A percentile compares a stretch with the other conserved stretches of the same genome.
Evolutionary conservation across 495 filamentous ascomycete species (phyloP).

Genomic region (Talaromyces borbonicus): DNA sequence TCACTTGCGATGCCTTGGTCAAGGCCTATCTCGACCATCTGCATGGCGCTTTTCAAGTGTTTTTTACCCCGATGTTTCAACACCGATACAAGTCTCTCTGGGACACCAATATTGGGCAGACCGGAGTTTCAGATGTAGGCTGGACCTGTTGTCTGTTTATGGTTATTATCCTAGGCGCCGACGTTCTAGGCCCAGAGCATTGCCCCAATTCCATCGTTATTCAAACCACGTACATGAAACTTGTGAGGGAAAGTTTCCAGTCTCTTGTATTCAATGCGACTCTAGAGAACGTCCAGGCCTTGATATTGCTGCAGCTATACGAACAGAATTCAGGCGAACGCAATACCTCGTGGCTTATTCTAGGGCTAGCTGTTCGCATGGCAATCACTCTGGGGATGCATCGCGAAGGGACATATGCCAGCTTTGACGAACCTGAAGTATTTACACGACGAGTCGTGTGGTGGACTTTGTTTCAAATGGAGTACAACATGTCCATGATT

Average conservation of each 20-base stretch:
- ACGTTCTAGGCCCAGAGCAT: background rate
- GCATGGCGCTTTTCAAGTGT: conserved; percentile 34
- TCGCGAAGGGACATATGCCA: conserved; percentile 25
- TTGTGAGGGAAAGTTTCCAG: conserved; percentile 1
- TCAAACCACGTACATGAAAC: conserved; percentile 3
- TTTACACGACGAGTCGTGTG: conserved; percentile 37
- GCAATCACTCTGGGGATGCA: conserved; percentile 40
- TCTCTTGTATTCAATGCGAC: conserved; percentile 1
- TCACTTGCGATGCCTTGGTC: conserved; percentile 22
- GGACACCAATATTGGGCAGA: background rate
- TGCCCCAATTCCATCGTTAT: conserved; percentile 2
- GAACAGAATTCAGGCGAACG: conserved; percentile 36
- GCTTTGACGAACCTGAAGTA: conserved; percentile 26
- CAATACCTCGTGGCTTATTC: conserved; percentile 30
- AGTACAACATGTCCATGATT: conserved; percentile 34
- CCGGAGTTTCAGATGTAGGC: conserved; percentile 18
- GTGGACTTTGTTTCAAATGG: conserved; percentile 38
- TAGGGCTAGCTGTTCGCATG: conserved; percentile 32
- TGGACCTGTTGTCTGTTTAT: conserved; percentile 39
- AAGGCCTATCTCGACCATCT: conserved; percentile 31
- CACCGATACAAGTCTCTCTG: conserved; percentile 27
- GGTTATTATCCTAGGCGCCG: conserved; percentile 31
- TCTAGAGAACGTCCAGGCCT: conserved; percentile 29
- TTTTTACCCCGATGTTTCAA: conserved; percentile 34
- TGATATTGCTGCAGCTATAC: conserved; percentile 36